Evolutionary conservation across 2,329 filamentous ascomycete species (phyloP).

Genomic region (Botrytis medusae): DNA sequence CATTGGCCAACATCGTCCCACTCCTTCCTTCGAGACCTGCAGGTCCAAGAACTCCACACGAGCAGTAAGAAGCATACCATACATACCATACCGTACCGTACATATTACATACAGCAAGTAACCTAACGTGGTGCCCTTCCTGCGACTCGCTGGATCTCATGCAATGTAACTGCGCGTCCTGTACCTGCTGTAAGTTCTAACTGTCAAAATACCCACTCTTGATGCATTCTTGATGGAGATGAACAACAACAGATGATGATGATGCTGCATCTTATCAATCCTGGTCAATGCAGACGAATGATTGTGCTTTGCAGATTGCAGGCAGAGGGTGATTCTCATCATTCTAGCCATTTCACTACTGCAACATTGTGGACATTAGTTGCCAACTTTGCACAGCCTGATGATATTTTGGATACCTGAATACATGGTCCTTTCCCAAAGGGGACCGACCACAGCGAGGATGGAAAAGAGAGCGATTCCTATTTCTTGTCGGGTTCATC

Average conservation of each 20-base stretch:
- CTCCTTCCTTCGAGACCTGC: background rate
- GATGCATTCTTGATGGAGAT: background rate
- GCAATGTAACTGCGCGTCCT: conserved; percentile 2
- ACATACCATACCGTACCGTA: background rate
- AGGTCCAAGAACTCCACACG: conserved; percentile 12
- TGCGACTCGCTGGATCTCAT: background rate
- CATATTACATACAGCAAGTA: background rate
- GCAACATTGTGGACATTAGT: conserved; percentile 4
- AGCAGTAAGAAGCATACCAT: background rate
- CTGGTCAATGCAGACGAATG: background rate
- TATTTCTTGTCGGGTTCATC: background rate
- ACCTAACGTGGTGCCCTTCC: background rate
- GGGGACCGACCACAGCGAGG: no score
- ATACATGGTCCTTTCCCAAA: background rate
- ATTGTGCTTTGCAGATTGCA: background rate
- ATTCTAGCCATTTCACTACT: background rate
- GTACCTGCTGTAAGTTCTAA: background rate
- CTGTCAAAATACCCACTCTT: background rate
- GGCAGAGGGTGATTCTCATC: background rate
- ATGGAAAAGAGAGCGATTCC: background rate
- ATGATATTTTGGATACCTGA: background rate
- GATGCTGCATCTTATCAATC: background rate
- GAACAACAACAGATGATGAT: conserved; percentile 20
- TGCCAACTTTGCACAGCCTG: conserved; percentile 3
- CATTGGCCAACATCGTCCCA: background rate